A percentile compares a stretch with the other conserved stretches of the same genome.
Evolutionary conservation across 495 filamentous ascomycete species (phyloP).

Genomic region (Penicillium bovifimosum): DNA sequence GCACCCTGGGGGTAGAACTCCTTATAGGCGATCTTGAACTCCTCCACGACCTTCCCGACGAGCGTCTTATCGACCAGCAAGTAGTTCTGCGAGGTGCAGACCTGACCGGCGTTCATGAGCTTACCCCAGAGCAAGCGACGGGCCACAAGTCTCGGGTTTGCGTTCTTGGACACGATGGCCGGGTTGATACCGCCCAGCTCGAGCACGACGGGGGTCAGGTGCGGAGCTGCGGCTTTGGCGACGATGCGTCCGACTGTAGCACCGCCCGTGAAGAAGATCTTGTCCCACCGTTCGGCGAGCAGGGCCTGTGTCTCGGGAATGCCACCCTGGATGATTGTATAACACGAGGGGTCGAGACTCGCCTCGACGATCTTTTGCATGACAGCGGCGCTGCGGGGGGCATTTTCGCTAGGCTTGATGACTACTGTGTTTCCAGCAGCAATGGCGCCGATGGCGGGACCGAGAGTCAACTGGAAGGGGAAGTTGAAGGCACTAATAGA

Average conservation of each 20-base stretch:
- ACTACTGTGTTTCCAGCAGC: conserved; percentile 84
- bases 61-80: conserved; percentile 72
- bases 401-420: conserved; percentile 82
- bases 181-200: conserved; percentile 92
- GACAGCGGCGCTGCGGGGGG: conserved; percentile 68
- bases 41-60: conserved; percentile 63
- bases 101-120: conserved; percentile 74
- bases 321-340: conserved; percentile 72
- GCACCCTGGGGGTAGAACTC: conserved; percentile 85
- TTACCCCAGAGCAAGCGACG: conserved; percentile 85
- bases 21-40: conserved; percentile 63
- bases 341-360: conserved; percentile 71
- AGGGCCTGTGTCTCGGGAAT: conserved; percentile 75
- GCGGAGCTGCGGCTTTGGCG: conserved; percentile 85
- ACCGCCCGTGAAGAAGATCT: conserved; percentile 93
- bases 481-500: conserved; percentile 73
- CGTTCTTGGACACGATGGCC: conserved; percentile 77
- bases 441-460: conserved; percentile 83
- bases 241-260: conserved; percentile 76
- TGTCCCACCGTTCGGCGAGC: conserved; percentile 88
- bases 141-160: conserved; percentile 76
- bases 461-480: conserved; percentile 72
- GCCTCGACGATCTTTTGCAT: conserved; percentile 70
- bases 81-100: conserved; percentile 88
- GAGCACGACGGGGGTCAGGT: conserved; percentile 79